Base-by-base conservation (phyloP, 176 grass and related monocot genomes). In the Guadua angustifolia region DNA sequence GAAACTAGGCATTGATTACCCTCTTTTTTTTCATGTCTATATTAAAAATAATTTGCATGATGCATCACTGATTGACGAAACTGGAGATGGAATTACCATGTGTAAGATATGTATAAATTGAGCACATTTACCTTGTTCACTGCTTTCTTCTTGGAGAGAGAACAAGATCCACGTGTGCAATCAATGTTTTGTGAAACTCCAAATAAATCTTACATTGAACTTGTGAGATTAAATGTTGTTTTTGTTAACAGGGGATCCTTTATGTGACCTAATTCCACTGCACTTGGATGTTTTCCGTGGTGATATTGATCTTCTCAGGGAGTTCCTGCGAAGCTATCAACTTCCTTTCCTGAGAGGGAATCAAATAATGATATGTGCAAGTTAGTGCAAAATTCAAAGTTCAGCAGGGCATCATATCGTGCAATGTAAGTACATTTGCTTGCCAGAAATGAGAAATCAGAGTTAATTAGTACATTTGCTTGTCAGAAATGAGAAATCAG, bases 261-360 rank as follows among this genome's bases (percentile, higher is more conserved):
- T 99, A 52, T 95, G 81, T 21, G 96, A 99, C 77, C 66, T 99
- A 56, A 99, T 99, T 92, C 96, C 96, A 0, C 81, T 99, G 82
- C 92, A 95, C 63, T 69, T 99, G 46, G 96, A 99, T 92, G 81
- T 95, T 88, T 93, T 99, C 56, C 90, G 88, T 47, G 91, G 96
- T 86, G 91, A 95, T 70, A 74, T 19, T 22, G 83, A 61, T 79
- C 88, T 99, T 75, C 89, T 99, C 40, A 88, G 86, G 88, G 84
- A 90, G 14, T 90, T 95, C 79, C 74, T 99, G 49, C 66, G 71
- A 84, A 92, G 82, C 61, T 98, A 98, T 26, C 62, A 75, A 49
- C 95, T 98, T 93, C 95, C 95, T 21, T 71, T 98, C 51, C 77
- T 90, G 45, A 95, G 77, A 60, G 72, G 77, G 70, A 77, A 61